phyloP scores from a whole-genome alignment of 2,329 filamentous ascomycete genomes.

The Colletotrichum coccodes region DNA sequence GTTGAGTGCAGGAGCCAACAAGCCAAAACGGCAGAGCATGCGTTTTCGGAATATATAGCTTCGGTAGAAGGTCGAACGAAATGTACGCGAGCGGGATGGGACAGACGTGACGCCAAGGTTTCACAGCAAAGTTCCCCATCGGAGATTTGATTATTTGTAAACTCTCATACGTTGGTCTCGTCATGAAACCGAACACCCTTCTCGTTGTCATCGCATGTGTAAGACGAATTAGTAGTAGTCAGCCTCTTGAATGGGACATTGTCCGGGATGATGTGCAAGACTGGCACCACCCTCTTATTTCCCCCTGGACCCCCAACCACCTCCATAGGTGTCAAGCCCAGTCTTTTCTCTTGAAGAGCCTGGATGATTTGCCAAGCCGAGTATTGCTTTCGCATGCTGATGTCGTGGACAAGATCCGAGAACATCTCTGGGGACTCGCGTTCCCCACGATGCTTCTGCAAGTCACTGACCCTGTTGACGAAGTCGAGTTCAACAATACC shows the following conservation, averaged over 20 bases:
- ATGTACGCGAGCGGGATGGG: too few species aligned
- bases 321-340: background rate
- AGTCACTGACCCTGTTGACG: background rate
- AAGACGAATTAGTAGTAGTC: background rate
- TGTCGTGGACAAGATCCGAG: background rate
- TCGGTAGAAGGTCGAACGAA: background rate
- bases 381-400: background rate
- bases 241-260: background rate
- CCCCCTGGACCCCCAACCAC: background rate
- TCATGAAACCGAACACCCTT: too few species aligned
- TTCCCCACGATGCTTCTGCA: background rate
- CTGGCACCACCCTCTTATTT: background rate
- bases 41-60: background rate
- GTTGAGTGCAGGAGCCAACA: background rate
- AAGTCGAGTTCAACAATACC: slow-evolving; percentile 22
- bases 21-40: background rate
- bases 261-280: background rate
- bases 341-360: background rate
- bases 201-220: too few species aligned
- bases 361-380: slow-evolving; percentile 13
- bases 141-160: too few species aligned
- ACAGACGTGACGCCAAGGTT: too few species aligned
- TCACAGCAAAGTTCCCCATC: too few species aligned
- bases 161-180: too few species aligned
- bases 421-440: background rate